phyloP scores from a whole-genome alignment of 495 filamentous ascomycete genomes.

The Hypoxylon cercidicola region DNA sequence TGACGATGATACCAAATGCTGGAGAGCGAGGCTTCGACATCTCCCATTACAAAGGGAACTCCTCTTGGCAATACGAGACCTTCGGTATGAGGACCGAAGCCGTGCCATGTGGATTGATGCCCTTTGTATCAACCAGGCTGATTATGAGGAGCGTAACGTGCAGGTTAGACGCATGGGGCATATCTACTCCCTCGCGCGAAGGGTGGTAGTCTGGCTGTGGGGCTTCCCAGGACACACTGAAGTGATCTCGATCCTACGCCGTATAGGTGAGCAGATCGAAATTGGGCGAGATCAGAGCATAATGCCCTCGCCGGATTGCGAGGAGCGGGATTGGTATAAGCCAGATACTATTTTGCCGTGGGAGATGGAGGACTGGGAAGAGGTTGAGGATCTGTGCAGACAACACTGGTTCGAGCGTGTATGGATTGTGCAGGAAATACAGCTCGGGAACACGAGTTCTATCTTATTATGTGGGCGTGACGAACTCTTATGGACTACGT shows the following conservation, averaged over 20 bases:
- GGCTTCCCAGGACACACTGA: slow-evolving; percentile 17
- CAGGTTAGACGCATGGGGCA: slow-evolving; percentile 44
- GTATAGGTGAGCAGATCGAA: slow-evolving; percentile 8
- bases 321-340: slow-evolving; percentile 2
- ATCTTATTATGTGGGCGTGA: slow-evolving; percentile 19
- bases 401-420: slow-evolving; percentile 11
- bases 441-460: slow-evolving; percentile 9
- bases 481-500: slow-evolving; percentile 13
- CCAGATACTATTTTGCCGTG: neutral
- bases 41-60: slow-evolving; percentile 14
- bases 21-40: neutral
- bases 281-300: neutral
- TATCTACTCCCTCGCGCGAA: slow-evolving; percentile 39
- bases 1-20: neutral
- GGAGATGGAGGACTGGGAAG: slow-evolving; percentile 2
- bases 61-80: slow-evolving; percentile 13
- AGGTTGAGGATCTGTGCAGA: neutral
- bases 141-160: slow-evolving; percentile 35
- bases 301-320: slow-evolving; percentile 2
- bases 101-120: slow-evolving; percentile 43
- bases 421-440: slow-evolving; percentile 32
- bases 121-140: slow-evolving; percentile 46
- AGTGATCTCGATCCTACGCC: slow-evolving; percentile 12
- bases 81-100: slow-evolving; percentile 13
- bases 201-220: slow-evolving; percentile 47